Base-by-base conservation (phyloP, 371 early-diverging fungal species). In the Sanchytrium tribonematis region DNA sequence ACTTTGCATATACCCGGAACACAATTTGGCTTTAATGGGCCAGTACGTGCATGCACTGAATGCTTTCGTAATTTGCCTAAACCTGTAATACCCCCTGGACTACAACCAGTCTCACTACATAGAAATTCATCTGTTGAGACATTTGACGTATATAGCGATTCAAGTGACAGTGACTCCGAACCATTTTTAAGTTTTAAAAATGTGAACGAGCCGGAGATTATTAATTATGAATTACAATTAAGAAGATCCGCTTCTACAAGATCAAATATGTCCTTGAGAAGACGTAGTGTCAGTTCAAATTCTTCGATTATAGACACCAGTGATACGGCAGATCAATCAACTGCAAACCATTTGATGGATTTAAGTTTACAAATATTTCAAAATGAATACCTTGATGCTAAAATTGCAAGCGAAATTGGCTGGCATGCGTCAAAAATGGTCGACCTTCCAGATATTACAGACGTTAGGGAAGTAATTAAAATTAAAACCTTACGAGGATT, bases 401-500 rank as follows among this genome's bases (percentile, higher is more conserved):
- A 77, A 28, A 2, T 30, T 16, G 82, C 77, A 2, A 91, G 92
- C 91, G 87, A 86, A 30, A 79, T 79, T 0, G 82, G 88, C 0
- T 76, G 91, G 66, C 68, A 80, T 67, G 83, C 85, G 0, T 81
- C 84, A 16, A 81, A 81, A 29, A 80, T 80, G 69, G 81, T 90
- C 1, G 80, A 81, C 29, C 84, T 86, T 0, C 85, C 87, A 30
- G 90, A 90, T 71, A 79, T 80, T 66, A 89, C 90, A 72, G 91
- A 93, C 71, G 82, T 90, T 69, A 82, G 88, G n/a, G 84, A 86
- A 29, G 89, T 86, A 70, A 86, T 95, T 69, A 91, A 91, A 73
- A 84, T 94, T 74, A 95, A 95, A 74, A 85, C 84, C 71, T 85
- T 94, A 29, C 86, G 92, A 0, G 93, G 93, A 12, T 93, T 90